Evolutionary conservation across 345 rosid genomes (phyloP), one percentile per base, ranked within the genome.

Genomic region (Eucalyptus tenuipes): DNA sequence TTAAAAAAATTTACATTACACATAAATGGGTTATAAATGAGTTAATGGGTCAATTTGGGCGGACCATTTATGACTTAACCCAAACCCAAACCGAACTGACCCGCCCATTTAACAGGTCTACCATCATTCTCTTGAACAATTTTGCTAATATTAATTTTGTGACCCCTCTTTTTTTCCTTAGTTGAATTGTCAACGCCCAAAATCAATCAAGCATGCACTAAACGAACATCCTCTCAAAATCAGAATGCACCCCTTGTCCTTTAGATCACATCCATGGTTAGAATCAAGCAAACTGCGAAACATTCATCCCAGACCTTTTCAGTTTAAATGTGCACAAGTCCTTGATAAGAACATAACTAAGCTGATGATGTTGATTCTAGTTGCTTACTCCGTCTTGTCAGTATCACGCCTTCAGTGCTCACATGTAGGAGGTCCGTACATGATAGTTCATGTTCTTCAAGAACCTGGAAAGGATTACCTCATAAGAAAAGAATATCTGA

Each of bases 381-480:
- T 86, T 88, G 86, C 99, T 95, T 95, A 98, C 99, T 97, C 90
- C 87, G 93, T 88, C 93, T 95, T 89, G 99, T 96, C 92, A 97
- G 88, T 88, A 95, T 91, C 88, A 98, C 96, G 71, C 95, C 99
- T 89, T 98, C 99, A 45, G 96, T 94, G 90, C 94, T 92, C 91
- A 96, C 92, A 90, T 93, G 94, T 92, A 96, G 90, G 27, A 97
- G 91, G 86, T 98, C 99, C 90, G 91, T 66, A 91, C 99, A 98
- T 27, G 93, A 94, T 90, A 97, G 92, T 88, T 98, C 95, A 90
- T 98, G 93, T 91, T 97, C 99, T 90, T 98, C 99, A 71, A 98
- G 97, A 88, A 94, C 99, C 99, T 98, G 94, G 88, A 90, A 86
- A 88, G 57, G 50, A 71, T 71, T 71, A 37, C 45, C 82, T 71